phyloP scores from a whole-genome alignment of 352 stramenopile species.

The Globisporangium nagaii region DNA sequence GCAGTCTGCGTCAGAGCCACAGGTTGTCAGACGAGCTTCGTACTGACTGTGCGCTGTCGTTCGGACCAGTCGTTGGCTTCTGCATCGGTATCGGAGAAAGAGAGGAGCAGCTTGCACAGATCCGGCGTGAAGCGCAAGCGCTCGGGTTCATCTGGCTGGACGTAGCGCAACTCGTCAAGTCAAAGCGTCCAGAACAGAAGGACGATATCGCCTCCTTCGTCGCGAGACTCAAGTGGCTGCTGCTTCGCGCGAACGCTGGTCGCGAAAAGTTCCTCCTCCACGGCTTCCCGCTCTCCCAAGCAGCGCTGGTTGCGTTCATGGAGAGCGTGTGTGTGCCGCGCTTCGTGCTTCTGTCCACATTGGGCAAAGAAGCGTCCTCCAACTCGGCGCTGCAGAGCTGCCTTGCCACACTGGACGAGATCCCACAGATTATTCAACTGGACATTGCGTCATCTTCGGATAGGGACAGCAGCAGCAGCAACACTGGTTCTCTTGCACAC shows the following conservation, averaged over 20 bases:
- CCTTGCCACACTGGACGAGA: conserved; percentile 16
- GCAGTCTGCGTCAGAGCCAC: neutral
- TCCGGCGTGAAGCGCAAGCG: neutral
- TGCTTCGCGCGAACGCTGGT: conserved; percentile 17
- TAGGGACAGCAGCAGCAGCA: neutral
- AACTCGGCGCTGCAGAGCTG: conserved; percentile 6
- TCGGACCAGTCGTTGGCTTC: conserved; percentile 23
- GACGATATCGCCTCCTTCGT: neutral
- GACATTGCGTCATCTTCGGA: conserved; percentile 13
- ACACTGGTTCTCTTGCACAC: neutral
- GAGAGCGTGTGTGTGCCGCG: conserved; percentile 9
- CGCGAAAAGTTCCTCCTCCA: conserved; percentile 25
- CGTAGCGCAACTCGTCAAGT: no score
- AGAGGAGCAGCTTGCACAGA: neutral
- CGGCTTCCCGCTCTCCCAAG: conserved; percentile 21
- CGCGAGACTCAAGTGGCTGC: conserved; percentile 8
- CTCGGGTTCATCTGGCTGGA: conserved; percentile 28
- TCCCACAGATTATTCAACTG: conserved; percentile 20
- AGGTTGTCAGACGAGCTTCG: neutral
- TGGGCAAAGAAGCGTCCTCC: conserved; percentile 2
- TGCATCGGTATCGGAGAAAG: conserved; percentile 11
- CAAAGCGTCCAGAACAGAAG: neutral
- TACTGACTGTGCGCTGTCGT: neutral
- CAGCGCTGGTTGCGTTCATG: conserved; percentile 14
- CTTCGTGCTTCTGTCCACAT: conserved; percentile 17